Conservation (phyloP, 495 filamentous ascomycete genomes). For the Penicillium maclennaniae region DNA sequence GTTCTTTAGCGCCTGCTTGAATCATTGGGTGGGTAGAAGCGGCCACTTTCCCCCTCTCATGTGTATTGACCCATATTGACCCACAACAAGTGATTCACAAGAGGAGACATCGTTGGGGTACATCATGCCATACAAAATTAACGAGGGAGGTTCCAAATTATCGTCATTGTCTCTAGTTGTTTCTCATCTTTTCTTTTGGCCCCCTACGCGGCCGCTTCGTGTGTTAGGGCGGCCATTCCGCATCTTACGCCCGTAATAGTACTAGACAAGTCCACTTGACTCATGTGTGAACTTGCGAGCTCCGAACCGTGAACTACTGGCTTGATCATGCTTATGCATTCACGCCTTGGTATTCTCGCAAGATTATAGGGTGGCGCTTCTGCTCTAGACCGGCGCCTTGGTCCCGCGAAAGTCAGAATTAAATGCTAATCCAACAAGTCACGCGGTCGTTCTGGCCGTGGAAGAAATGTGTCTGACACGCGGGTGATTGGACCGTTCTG, state of each 20-base stretch:
- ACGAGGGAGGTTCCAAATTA: too few species aligned
- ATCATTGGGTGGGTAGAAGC: not conserved
- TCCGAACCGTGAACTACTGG: constrained; percentile 1
- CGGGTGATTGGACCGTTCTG: not conserved
- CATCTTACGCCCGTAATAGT: too few species aligned
- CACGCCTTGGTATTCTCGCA: constrained; percentile 1
- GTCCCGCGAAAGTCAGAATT: not conserved
- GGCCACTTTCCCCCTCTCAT: too few species aligned
- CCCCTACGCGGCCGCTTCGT: too few species aligned
- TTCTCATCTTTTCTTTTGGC: too few species aligned
- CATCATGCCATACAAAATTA: not conserved
- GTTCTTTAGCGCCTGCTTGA: not conserved
- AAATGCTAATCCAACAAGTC: too few species aligned
- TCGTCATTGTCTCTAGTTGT: not conserved
- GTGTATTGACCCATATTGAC: too few species aligned
- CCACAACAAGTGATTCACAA: too few species aligned
- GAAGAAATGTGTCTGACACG: not conserved
- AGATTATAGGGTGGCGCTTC: constrained; percentile 3
- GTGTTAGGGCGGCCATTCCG: too few species aligned
- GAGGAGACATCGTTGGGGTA: not conserved
- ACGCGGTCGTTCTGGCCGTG: constrained; percentile 1
- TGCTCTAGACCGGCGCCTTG: not conserved
- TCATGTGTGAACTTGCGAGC: too few species aligned
- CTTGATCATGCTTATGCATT: constrained; percentile 9
- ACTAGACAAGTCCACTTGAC: too few species aligned